These are phyloP conservation scores for Dacryopinax primogenitus DNA, from an alignment of 768 basidiomycete genomes.

Conservation along the genomic window DNA sequence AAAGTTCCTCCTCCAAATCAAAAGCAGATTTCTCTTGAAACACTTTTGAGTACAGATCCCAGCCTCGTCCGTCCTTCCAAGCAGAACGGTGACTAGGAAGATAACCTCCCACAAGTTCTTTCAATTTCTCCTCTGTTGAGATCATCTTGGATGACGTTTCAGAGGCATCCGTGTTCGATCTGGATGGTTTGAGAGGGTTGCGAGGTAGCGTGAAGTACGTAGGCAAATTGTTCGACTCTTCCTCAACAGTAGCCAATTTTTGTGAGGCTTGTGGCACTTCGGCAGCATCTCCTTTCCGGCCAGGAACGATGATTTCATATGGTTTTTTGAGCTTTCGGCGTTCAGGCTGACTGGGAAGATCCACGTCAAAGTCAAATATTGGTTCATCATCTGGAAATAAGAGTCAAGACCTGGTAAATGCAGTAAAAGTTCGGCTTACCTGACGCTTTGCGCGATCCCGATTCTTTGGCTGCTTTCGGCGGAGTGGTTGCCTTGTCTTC, in stretches of 20 bases:
- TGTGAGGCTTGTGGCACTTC: neutral
- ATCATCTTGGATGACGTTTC: neutral
- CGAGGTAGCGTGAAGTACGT: neutral
- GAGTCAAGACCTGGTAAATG: neutral
- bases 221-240: neutral
- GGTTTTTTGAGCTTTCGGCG: neutral
- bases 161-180: neutral
- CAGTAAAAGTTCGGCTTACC: neutral
- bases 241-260: neutral
- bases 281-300: neutral
- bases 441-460: neutral
- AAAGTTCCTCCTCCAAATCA: neutral
- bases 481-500: neutral
- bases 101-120: neutral
- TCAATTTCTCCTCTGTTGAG: neutral
- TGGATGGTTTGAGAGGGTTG: neutral
- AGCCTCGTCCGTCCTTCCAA: constrained; percentile 4
- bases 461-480: neutral
- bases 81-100: constrained; percentile 2
- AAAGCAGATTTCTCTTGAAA: neutral
- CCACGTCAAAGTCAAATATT: neutral
- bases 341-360: neutral
- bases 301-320: neutral
- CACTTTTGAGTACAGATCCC: constrained; percentile 1
- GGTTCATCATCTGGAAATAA: neutral